These are phyloP conservation scores for Sanghuangporus baumii DNA, from an alignment of 1,284 basidiomycete genomes.

Conservation along the genomic window DNA sequence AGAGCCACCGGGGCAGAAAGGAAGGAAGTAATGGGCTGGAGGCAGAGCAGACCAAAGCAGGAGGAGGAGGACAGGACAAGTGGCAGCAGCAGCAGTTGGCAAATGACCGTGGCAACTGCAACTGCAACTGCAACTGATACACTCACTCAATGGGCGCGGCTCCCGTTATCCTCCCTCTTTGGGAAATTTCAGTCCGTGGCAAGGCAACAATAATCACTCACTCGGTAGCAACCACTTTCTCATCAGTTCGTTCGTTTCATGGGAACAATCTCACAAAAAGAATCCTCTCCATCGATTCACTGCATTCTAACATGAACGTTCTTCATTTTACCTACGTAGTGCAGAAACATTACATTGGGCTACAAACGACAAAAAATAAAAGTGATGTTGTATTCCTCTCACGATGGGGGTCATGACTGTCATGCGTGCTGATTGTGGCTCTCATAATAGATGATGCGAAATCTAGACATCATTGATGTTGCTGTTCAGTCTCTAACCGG, in stretches of 20 bases:
- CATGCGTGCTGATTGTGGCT: neutral
- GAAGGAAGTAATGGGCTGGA: constrained; percentile 23
- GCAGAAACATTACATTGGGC: too few relatives aligned
- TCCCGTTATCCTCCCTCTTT: neutral
- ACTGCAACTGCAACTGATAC: too few relatives aligned
- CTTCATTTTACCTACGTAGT: too few relatives aligned
- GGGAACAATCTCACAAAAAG: neutral
- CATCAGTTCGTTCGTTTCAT: too few relatives aligned
- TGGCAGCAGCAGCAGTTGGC: neutral
- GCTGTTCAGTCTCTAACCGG: neutral
- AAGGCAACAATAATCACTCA: neutral
- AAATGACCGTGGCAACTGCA: neutral
- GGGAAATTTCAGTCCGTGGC: constrained; percentile 3
- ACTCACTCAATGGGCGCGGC: neutral
- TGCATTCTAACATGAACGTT: too few relatives aligned
- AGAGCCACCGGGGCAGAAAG: constrained; percentile 46
- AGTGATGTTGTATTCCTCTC: too few relatives aligned
- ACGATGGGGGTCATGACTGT: too few relatives aligned
- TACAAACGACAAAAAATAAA: too few relatives aligned
- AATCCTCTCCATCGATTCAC: too few relatives aligned
- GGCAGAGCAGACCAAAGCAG: constrained; percentile 15
- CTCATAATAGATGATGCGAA: neutral
- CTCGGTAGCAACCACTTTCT: neutral
- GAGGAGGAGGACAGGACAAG: neutral
- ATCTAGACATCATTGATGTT: neutral